phyloP scores from a whole-genome alignment of 305 asterid genomes.

The Striga hermonthica region DNA sequence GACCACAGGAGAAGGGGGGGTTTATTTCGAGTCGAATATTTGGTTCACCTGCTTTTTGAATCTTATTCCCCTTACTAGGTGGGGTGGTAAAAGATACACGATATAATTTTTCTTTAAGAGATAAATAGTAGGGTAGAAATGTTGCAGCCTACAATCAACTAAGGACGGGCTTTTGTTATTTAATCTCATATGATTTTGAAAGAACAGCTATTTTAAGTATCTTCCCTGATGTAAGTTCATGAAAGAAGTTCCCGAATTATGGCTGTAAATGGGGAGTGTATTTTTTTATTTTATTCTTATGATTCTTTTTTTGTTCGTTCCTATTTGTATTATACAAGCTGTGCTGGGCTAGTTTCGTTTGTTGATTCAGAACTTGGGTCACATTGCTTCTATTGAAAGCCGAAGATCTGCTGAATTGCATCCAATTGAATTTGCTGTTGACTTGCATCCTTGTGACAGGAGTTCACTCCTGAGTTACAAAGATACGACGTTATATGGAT shows the following conservation, averaged over 20 bases:
- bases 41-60: no score
- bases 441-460: conserved; percentile 40
- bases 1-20: no score
- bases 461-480: conserved; percentile 75
- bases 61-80: no score
- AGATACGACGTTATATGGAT: conserved; percentile 92
- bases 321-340: not conserved
- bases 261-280: not conserved
- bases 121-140: no score
- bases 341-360: no score
- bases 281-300: not conserved
- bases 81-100: no score
- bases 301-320: not conserved
- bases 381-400: not conserved
- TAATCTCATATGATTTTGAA: not conserved
- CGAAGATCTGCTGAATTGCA: not conserved
- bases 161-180: no score
- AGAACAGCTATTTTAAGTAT: not conserved
- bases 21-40: no score
- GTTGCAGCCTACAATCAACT: no score
- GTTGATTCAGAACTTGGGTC: not conserved
- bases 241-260: not conserved
- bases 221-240: not conserved
- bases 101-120: no score
- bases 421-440: conserved; percentile 9